Percentiles rank a stretch among this genome's conserved stretches.
These are phyloP conservation scores for Colletotrichum sp. DNA, from an alignment of 2,329 filamentous ascomycete genomes.

Conservation along the genomic window DNA sequence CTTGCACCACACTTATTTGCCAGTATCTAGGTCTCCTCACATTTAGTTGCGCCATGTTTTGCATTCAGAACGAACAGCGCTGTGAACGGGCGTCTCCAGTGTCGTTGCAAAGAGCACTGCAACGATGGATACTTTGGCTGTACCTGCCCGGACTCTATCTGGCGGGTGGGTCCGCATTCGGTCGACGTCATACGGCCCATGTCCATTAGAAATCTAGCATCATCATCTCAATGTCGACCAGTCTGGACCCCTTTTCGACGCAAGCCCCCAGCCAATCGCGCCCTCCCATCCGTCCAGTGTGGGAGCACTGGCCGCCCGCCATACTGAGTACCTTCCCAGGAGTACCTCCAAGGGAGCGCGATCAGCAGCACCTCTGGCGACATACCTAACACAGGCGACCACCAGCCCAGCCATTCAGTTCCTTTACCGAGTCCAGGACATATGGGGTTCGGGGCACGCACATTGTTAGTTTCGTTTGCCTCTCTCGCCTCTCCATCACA, in stretches of 20 bases:
- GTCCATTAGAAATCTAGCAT: slow-evolving; percentile 15
- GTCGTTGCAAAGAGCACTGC: background rate
- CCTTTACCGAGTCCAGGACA: background rate
- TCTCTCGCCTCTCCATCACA: background rate
- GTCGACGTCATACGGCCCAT: slow-evolving; percentile 16
- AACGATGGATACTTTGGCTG: background rate
- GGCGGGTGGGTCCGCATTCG: slow-evolving; percentile 2
- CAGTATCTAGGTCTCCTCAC: background rate
- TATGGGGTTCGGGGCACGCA: background rate
- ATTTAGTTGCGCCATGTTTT: background rate
- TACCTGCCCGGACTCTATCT: slow-evolving; percentile 1
- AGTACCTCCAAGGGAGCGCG: background rate
- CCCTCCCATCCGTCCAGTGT: background rate
- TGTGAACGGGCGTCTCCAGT: background rate
- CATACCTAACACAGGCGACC: background rate
- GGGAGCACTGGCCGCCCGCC: background rate
- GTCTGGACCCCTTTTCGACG: slow-evolving; percentile 16
- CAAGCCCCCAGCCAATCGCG: slow-evolving; percentile 1
- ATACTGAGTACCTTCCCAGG: background rate
- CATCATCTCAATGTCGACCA: slow-evolving; percentile 15
- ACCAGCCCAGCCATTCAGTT: background rate
- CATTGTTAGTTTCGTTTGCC: background rate
- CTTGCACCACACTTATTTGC: background rate
- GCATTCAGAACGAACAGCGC: background rate
- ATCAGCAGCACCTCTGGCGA: background rate